phyloP scores from a whole-genome alignment of 2,329 filamentous ascomycete species.

The Beauveria bassiana region DNA sequence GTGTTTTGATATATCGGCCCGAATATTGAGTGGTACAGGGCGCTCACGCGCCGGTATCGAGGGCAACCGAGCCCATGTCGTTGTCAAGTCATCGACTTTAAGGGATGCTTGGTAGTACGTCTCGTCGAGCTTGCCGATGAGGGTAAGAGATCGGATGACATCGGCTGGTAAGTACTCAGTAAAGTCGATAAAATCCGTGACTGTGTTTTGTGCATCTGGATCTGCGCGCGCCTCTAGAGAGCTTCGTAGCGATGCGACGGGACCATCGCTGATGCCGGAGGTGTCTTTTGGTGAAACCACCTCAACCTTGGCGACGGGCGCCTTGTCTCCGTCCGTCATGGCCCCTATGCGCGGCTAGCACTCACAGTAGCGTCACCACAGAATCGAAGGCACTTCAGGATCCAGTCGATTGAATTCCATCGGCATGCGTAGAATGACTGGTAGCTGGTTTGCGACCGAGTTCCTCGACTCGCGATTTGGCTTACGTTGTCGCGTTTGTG shows the following conservation, averaged over 20 bases:
- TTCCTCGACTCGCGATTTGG: not conserved
- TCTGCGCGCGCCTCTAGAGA: slow-evolving; percentile 48
- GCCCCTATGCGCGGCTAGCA: not conserved
- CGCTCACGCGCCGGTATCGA: slow-evolving; percentile 38
- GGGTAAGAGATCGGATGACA: slow-evolving; percentile 55
- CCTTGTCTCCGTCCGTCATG: slow-evolving; percentile 17
- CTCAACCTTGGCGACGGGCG: slow-evolving; percentile 21
- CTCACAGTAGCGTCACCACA: not conserved
- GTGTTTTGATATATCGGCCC: slow-evolving; percentile 52
- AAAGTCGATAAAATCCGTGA: slow-evolving; percentile 62
- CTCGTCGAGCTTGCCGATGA: slow-evolving; percentile 57
- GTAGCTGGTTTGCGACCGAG: not conserved
- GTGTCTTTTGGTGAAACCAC: slow-evolving; percentile 29
- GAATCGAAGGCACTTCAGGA: not conserved
- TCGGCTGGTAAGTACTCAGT: slow-evolving; percentile 64
- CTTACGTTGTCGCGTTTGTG: not conserved
- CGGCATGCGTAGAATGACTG: not conserved
- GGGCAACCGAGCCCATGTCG: slow-evolving; percentile 49
- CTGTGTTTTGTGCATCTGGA: slow-evolving; percentile 61
- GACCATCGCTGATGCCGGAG: slow-evolving; percentile 20
- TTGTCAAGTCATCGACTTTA: slow-evolving; percentile 48
- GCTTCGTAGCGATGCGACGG: slow-evolving; percentile 17
- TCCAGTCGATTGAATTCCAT: not conserved
- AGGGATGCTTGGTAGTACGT: slow-evolving; percentile 48
- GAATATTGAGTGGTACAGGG: slow-evolving; percentile 41